Conservation (phyloP, 208 protist genomes). For the Acanthamoeba royreba region DNA sequence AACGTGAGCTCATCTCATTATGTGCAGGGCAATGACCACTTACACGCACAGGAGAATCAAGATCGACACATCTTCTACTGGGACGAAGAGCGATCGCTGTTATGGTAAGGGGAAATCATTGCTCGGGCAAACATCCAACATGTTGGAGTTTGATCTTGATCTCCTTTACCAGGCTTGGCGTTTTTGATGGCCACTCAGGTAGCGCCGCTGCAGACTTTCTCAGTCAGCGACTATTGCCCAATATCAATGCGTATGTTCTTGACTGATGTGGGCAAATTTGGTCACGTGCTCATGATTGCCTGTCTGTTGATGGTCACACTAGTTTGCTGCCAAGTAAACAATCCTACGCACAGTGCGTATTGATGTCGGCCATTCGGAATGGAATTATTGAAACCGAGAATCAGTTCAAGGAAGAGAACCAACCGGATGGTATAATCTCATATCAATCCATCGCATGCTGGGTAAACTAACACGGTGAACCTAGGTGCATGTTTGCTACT, state of each 20-base stretch:
- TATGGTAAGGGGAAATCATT: not conserved
- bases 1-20: not conserved
- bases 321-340: not conserved
- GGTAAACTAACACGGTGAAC: not conserved
- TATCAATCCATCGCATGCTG: not conserved
- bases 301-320: not conserved
- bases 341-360: not conserved
- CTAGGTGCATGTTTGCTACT: not conserved
- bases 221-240: not conserved
- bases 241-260: not conserved
- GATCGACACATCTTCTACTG: not conserved
- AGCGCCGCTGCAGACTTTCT: not conserved
- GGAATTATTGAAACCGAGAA: not conserved
- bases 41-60: not conserved
- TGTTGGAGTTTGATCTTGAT: not conserved
- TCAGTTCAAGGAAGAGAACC: not conserved
- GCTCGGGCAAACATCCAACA: too few species aligned
- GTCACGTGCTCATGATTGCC: not conserved
- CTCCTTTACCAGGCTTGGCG: not conserved
- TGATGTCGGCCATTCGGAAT: not conserved
- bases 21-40: not conserved
- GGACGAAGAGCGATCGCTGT: not conserved
- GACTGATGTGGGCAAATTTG: not conserved
- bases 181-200: not conserved
- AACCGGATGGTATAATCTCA: not conserved